Evolutionary conservation across 2,329 filamentous ascomycete species (phyloP).

Genomic region (Scopulariopsis brevicaulis): DNA sequence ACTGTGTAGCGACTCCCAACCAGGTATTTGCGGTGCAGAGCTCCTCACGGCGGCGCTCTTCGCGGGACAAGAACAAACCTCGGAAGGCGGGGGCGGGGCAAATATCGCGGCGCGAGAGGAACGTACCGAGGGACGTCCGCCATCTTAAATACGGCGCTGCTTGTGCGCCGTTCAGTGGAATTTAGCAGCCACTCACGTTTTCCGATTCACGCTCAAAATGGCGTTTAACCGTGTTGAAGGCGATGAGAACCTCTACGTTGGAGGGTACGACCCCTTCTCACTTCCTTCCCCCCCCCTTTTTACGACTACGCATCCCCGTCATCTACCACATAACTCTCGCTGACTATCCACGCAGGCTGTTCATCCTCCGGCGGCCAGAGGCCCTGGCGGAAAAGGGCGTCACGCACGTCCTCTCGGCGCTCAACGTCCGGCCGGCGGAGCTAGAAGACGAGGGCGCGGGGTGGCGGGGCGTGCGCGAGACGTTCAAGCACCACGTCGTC

Average conservation of each 20-base stretch:
- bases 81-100: background rate
- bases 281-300: slow-evolving; percentile 1
- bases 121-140: background rate
- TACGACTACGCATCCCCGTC: slow-evolving; percentile 5
- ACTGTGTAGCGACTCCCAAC: no score
- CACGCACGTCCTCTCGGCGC: slow-evolving; percentile 81
- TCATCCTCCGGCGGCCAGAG: slow-evolving; percentile 62
- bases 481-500: slow-evolving; percentile 64
- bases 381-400: slow-evolving; percentile 63
- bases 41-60: background rate
- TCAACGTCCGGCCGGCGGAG: slow-evolving; percentile 38
- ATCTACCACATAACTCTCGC: background rate
- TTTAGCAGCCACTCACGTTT: background rate
- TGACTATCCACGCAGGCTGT: slow-evolving; percentile 46
- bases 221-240: slow-evolving; percentile 29
- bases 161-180: background rate
- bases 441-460: slow-evolving; percentile 39
- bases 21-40: no score
- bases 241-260: slow-evolving; percentile 25
- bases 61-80: background rate
- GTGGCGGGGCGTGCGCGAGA: slow-evolving; percentile 35
- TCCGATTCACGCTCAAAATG: slow-evolving; percentile 15
- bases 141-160: background rate
- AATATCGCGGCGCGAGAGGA: background rate
- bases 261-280: slow-evolving; percentile 19